Conservation (phyloP, 1,139 yeast species). For the Groenewaldozyma auringiensis region DNA sequence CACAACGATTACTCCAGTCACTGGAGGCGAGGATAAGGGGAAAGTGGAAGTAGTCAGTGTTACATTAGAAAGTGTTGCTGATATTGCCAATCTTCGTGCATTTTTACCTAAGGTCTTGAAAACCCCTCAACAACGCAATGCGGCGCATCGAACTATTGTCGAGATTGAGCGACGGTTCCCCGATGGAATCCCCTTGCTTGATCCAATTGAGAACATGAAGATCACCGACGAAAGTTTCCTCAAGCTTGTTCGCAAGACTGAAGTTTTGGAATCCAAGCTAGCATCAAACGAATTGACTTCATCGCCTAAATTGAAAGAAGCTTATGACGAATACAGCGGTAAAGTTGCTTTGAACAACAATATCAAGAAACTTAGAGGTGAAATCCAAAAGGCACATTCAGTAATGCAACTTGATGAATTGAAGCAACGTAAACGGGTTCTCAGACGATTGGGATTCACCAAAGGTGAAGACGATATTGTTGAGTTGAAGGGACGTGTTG, state of each 20-base stretch:
- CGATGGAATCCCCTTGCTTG: slow-evolving; percentile 81
- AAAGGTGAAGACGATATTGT: slow-evolving; percentile 65
- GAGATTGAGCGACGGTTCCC: slow-evolving; percentile 81
- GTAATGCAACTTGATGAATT: slow-evolving; percentile 91
- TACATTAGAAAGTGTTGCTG: slow-evolving; percentile 65
- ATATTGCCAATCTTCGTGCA: slow-evolving; percentile 72
- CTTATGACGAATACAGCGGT: slow-evolving; percentile 55
- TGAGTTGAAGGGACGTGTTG: slow-evolving; percentile 91
- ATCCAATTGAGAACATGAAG: slow-evolving; percentile 89
- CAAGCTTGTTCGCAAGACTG: slow-evolving; percentile 63
- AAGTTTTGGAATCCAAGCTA: slow-evolving; percentile 69
- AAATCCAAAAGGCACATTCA: slow-evolving; percentile 77
- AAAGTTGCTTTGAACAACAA: slow-evolving; percentile 59
- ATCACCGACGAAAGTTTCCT: slow-evolving; percentile 74
- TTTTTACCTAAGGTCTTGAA: slow-evolving; percentile 75
- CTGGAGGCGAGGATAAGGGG: slow-evolving; percentile 51
- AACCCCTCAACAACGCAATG: slow-evolving; percentile 60
- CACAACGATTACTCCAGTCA: slow-evolving; percentile 65
- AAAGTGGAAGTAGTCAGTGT: slow-evolving; percentile 78
- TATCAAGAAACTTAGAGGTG: slow-evolving; percentile 52
- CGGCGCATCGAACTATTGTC: slow-evolving; percentile 65
- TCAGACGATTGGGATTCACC: slow-evolving; percentile 79
- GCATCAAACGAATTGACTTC: slow-evolving; percentile 62
- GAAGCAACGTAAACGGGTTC: slow-evolving; percentile 83
- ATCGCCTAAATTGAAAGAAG: slow-evolving; percentile 51